A percentile compares a stretch with the other conserved stretches of the same genome.
Conservation (phyloP, 345 rosid species). For the Arabidopsis thaliana region TAIR10.1 NC_003074.8:3953501-3954000, state of each 20-base stretch:
- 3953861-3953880: background rate
- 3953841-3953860: background rate
- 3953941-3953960: background rate
- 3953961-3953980: background rate
- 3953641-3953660: background rate
- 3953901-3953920: background rate
- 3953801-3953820: background rate
- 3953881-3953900: background rate
- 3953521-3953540: slow-evolving; percentile 42
- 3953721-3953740: background rate
- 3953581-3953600: slow-evolving; percentile 36
- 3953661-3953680: background rate
- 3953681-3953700: background rate
- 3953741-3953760: background rate
- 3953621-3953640: background rate
- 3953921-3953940: background rate
- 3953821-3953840: slow-evolving; percentile 6
- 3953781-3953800: background rate
- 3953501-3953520: background rate
- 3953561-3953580: slow-evolving; percentile 14
- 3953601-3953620: slow-evolving; percentile 30
- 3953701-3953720: background rate
- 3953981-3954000: background rate
- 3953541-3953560: slow-evolving; percentile 27
- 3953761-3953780: background rate